phyloP scores from a whole-genome alignment of 345 rosid species.

The Aquilaria malaccensis region DNA sequence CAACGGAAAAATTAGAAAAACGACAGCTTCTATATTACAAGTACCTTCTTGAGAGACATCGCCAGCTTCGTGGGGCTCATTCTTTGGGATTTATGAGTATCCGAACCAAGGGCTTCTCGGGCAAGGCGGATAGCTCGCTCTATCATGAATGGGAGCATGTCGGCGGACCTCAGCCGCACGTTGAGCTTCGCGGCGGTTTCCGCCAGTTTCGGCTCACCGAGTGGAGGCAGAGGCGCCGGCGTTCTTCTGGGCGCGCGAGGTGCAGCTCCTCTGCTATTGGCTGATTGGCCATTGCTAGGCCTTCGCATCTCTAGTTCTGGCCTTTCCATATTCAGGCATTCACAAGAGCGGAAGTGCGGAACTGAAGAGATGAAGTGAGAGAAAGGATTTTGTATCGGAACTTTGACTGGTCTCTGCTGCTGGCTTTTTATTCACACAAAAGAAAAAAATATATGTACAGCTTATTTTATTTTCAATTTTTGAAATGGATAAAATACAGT shows the following conservation, averaged over 20 bases:
- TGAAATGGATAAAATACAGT: too few relatives aligned
- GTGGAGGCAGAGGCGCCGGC: neutral
- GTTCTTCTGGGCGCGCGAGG: constrained; percentile 7
- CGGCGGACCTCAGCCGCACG: constrained; percentile 49
- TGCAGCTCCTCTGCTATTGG: constrained; percentile 2
- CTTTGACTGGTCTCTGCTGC: too few relatives aligned
- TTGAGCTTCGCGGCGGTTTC: constrained; percentile 36
- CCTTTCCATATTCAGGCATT: constrained; percentile 12
- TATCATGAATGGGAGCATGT: constrained; percentile 39
- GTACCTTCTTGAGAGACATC: constrained; percentile 42
- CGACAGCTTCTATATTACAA: neutral
- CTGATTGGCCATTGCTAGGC: too few relatives aligned
- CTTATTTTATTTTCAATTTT: too few relatives aligned
- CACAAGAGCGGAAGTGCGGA: too few relatives aligned
- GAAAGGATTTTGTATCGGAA: too few relatives aligned
- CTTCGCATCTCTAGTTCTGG: constrained; percentile 15
- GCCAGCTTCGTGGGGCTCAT: constrained; percentile 33
- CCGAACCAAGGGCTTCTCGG: constrained; percentile 25
- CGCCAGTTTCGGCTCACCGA: constrained; percentile 28
- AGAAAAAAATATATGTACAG: too few relatives aligned
- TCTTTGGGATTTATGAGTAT: constrained; percentile 13
- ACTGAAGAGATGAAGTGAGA: too few relatives aligned
- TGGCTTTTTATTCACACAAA: too few relatives aligned
- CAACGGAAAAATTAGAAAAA: neutral
- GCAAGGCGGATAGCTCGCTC: constrained; percentile 37